Evolutionary conservation across 345 rosid species (phyloP).

Genomic region (Kernera saxatilis): DNA sequence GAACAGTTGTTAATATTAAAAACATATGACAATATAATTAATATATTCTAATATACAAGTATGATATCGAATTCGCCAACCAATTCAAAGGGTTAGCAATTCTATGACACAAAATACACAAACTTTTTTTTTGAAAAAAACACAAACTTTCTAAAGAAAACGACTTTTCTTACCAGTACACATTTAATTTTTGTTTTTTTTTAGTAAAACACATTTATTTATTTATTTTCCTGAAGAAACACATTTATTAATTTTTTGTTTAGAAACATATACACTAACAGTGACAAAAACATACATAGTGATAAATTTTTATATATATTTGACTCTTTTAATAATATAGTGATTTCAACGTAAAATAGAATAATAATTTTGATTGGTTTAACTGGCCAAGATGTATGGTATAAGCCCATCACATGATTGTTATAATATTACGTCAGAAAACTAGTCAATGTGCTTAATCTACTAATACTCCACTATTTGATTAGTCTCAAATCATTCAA

Average conservation of each 20-base stretch:
- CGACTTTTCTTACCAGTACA: constrained; percentile 5
- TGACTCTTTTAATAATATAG: not conserved
- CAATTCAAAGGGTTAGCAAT: not conserved
- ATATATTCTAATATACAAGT: not conserved
- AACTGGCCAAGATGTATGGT: not conserved
- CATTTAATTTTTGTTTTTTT: too few species aligned
- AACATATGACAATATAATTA: not conserved
- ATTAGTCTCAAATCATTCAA: constrained; percentile 14
- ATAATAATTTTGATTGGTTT: not conserved
- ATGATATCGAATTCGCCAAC: not conserved
- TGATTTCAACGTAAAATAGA: not conserved
- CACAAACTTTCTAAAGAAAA: constrained; percentile 18
- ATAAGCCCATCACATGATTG: not conserved
- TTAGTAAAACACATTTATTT: too few species aligned
- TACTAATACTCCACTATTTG: constrained; percentile 28
- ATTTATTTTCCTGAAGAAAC: not conserved
- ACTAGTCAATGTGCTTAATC: constrained; percentile 22
- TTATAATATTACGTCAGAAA: not conserved
- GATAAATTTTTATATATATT: not conserved
- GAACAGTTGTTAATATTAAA: not conserved
- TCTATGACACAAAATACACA: not conserved
- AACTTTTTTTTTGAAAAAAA: too few species aligned
- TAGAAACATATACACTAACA: not conserved
- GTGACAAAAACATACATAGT: not conserved
- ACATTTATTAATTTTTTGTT: too few species aligned